These are phyloP conservation scores for Sclerotiophoma versabilis DNA, from an alignment of 2,329 filamentous ascomycete genomes.

Conservation along the genomic window DNA sequence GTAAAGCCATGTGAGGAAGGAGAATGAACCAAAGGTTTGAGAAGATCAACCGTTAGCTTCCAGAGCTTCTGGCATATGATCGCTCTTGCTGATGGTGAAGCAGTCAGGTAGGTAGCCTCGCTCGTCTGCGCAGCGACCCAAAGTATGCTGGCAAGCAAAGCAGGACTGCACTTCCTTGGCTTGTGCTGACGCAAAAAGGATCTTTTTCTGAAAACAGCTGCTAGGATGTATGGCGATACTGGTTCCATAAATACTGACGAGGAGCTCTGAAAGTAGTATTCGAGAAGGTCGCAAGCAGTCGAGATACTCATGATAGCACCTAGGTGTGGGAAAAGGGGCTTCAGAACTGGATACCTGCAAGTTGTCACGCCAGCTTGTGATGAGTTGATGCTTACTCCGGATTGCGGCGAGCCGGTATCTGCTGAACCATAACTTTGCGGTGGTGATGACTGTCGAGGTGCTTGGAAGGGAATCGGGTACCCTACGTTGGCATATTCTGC, in stretches of 20 bases:
- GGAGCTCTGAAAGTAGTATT: constrained; percentile 89
- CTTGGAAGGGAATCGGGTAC: constrained; percentile 43
- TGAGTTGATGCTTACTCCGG: constrained; percentile 43
- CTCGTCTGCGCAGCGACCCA: constrained; percentile 93
- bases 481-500: constrained; percentile 42
- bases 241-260: constrained; percentile 88
- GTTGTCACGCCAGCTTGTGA: constrained; percentile 39
- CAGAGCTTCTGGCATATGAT: constrained; percentile 87
- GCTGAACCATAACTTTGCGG: constrained; percentile 45
- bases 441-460: constrained; percentile 43
- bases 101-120: constrained; percentile 83
- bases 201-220: constrained; percentile 85
- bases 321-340: constrained; percentile 82
- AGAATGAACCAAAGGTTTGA: constrained; percentile 88
- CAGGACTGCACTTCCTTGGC: constrained; percentile 82
- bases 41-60: constrained; percentile 81
- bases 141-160: constrained; percentile 89
- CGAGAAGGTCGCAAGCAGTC: constrained; percentile 86
- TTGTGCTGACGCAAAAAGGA: constrained; percentile 85
- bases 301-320: constrained; percentile 78
- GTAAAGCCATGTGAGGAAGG: constrained; percentile 62
- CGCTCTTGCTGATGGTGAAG: constrained; percentile 79
- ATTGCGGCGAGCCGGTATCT: constrained; percentile 47
- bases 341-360: constrained; percentile 79
- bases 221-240: constrained; percentile 86